phyloP scores from a whole-genome alignment of 2,329 filamentous ascomycete genomes.

The Calonectria pseudoreteaudii region DNA sequence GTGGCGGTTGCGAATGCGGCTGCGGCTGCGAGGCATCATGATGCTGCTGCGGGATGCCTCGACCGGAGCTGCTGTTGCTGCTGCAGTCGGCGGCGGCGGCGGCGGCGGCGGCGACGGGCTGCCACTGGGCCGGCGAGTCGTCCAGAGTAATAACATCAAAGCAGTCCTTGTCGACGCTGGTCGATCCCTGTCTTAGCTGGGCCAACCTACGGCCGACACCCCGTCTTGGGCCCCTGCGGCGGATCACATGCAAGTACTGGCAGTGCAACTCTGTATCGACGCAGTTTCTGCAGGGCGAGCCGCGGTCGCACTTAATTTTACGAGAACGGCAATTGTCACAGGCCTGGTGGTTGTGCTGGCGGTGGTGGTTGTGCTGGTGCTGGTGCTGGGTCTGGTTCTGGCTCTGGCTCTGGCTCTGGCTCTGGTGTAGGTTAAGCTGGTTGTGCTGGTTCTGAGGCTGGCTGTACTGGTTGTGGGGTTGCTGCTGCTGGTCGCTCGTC shows the following conservation, averaged over 20 bases:
- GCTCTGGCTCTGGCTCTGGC: too few relatives aligned
- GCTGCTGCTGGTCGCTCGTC: conserved; percentile 24
- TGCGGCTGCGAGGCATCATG: background rate
- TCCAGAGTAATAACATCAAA: conserved; percentile 39
- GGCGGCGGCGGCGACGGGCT: background rate
- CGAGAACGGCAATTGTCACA: conserved; percentile 48
- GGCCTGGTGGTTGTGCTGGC: conserved; percentile 34
- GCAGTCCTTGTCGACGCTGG: conserved; percentile 23
- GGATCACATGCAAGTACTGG: conserved; percentile 46
- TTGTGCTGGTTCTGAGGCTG: conserved; percentile 14
- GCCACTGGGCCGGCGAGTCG: background rate
- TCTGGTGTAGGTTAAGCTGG: too few relatives aligned
- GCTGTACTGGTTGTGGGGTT: conserved; percentile 19
- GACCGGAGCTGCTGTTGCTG: background rate
- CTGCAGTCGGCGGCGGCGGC: background rate
- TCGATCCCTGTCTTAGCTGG: conserved; percentile 44
- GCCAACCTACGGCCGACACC: conserved; percentile 45
- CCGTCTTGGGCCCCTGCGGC: conserved; percentile 44
- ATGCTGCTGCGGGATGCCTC: background rate
- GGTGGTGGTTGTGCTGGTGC: background rate
- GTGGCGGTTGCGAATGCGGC: background rate
- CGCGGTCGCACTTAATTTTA: conserved; percentile 50
- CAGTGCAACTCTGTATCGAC: conserved; percentile 41
- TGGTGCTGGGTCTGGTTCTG: too few relatives aligned
- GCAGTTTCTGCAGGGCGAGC: conserved; percentile 45